Evolutionary conservation across 805 yeast species (phyloP).

Genomic region (Candida tibetensis): DNA sequence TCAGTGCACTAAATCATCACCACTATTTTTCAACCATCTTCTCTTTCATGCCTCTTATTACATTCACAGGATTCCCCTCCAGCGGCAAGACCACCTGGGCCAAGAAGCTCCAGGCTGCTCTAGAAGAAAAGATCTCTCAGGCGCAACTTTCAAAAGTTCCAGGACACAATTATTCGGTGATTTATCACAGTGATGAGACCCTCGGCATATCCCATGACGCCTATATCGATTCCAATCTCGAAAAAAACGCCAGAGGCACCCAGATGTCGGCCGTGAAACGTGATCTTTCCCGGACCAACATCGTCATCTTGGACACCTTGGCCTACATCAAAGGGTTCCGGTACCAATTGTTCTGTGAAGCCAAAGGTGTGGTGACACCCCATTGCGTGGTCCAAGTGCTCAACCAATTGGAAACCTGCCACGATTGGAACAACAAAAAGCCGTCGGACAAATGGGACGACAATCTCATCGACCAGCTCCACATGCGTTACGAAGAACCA

Average conservation of each 20-base stretch:
- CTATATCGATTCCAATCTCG: slow-evolving; percentile 70
- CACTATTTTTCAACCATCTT: no score
- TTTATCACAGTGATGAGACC: slow-evolving; percentile 73
- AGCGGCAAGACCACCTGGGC: slow-evolving; percentile 84
- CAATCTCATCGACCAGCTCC: slow-evolving; percentile 61
- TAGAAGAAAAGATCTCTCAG: slow-evolving; percentile 46
- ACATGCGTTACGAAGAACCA: slow-evolving; percentile 92
- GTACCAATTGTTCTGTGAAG: slow-evolving; percentile 91
- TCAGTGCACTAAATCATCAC: no score
- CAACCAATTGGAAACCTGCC: slow-evolving; percentile 60
- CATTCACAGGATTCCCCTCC: slow-evolving; percentile 82
- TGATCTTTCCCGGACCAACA: slow-evolving; percentile 60
- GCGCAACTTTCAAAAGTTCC: slow-evolving; percentile 39
- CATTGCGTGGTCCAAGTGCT: slow-evolving; percentile 80
- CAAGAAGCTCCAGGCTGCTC: slow-evolving; percentile 42
- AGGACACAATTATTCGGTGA: slow-evolving; percentile 57
- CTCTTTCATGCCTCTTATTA: slow-evolving; percentile 70
- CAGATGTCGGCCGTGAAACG: slow-evolving; percentile 90
- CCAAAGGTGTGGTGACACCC: slow-evolving; percentile 77
- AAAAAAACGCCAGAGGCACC: slow-evolving; percentile 76
- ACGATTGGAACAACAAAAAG: slow-evolving; percentile 53
- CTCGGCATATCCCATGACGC: slow-evolving; percentile 67
- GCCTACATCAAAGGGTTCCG: slow-evolving; percentile 93
- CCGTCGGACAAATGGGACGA: slow-evolving; percentile 56
- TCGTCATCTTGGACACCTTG: slow-evolving; percentile 83